A percentile compares a stretch with the other conserved stretches of the same genome.
Conservation (phyloP, 495 filamentous ascomycete species). For the Lentithecium fluviatile region DNA sequence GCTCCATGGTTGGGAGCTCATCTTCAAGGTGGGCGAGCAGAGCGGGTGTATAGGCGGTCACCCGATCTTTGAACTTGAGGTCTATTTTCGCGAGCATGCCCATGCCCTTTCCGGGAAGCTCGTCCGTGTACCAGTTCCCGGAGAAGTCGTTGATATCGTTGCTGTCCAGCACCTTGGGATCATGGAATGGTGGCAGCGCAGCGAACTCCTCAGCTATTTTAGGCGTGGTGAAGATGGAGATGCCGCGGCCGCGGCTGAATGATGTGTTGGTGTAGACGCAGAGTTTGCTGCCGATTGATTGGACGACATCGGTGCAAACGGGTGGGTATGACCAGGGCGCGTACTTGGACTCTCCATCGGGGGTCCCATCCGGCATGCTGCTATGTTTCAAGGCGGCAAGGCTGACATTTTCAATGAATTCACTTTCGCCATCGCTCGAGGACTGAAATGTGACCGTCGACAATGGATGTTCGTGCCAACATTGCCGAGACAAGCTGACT, state of each 20-base stretch:
- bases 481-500: constrained; percentile 3
- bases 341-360: not conserved
- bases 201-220: constrained; percentile 29
- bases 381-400: not conserved
- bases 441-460: not conserved
- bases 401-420: not conserved
- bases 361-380: not conserved
- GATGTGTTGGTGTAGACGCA: constrained; percentile 31
- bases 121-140: constrained; percentile 18
- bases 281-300: constrained; percentile 14
- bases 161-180: not conserved
- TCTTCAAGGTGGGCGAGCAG: constrained; percentile 20
- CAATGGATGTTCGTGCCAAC: constrained; percentile 23
- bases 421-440: not conserved
- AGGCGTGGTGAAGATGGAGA: constrained; percentile 34
- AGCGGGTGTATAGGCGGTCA: constrained; percentile 29
- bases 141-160: constrained; percentile 21
- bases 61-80: constrained; percentile 20
- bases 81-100: constrained; percentile 22
- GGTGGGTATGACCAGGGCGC: constrained; percentile 24
- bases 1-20: constrained; percentile 21
- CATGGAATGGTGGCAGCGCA: constrained; percentile 18
- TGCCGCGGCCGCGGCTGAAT: constrained; percentile 27
- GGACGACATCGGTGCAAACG: constrained; percentile 17
- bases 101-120: constrained; percentile 28